Base-by-base conservation (phyloP, 2,329 filamentous ascomycete genomes). In the Neopestalotiopsis rosae region DNA sequence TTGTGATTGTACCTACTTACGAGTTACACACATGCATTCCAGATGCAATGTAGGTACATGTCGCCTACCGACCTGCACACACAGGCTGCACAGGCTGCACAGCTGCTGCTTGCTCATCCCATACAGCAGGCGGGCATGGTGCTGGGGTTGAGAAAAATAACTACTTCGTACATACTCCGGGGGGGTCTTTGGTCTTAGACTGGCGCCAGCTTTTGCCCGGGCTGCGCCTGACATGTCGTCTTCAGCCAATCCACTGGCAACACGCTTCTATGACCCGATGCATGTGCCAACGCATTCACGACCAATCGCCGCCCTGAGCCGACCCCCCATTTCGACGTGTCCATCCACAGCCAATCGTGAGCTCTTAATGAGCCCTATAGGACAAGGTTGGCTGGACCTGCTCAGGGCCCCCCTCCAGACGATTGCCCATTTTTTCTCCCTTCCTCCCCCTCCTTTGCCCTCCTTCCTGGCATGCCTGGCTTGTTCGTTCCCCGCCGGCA, bases 161-260 rank as follows among this genome's bases (percentile, higher is more conserved):
- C 24, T 28, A 28, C 24, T 28, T 28, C 24, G 24, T 28, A 28
- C 24, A 28, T 28, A 38, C 14, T 52, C n/a, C 17, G 45, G 45
- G n/a, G 17, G 45, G 45, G 34, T 38, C 45, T n/a, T 52, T 59
- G 57, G 34, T 40, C 30, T 34, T 61, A 20, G 59, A 61, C 59
- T 61, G 30, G 59, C 59, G 59, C 59, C 57, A 59, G 30, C 30
- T 71, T 38, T 38, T 68, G 68, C 72, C 62, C 34, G 34, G 34
- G 64, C 30, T 38, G 24, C 40, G 64, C 64, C 64, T 61, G 30
- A 56, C 65, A 28, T 52, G 6, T 14, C 9, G 12, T 61, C 52
- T 20, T 13, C 72, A 67, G 67, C 76, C 76, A 76, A 77, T 78
- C 76, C 74, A 71, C 73, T 69, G 72, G 72, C 74, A 74, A 76